Conservation (phyloP, 768 basidiomycete genomes). For the Mrakia gelida region DNA sequence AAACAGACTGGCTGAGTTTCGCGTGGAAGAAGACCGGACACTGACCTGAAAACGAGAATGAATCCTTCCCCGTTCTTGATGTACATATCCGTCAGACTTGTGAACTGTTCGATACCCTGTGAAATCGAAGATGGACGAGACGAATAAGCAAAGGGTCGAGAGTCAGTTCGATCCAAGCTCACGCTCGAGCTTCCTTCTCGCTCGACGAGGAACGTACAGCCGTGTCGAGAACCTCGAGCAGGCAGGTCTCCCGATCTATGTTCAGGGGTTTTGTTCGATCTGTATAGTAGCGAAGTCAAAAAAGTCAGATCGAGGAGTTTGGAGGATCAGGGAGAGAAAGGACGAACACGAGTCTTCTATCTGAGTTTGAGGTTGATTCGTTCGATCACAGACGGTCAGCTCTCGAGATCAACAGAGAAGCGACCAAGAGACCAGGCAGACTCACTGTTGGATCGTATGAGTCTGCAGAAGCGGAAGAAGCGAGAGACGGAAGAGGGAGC, state of each 20-base stretch:
- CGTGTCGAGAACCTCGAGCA: constrained; percentile 29
- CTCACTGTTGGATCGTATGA: constrained; percentile 29
- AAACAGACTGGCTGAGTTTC: not conserved
- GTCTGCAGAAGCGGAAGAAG: not conserved
- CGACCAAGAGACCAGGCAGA: too few relatives aligned
- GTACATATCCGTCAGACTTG: constrained; percentile 23
- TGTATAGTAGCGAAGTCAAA: not conserved
- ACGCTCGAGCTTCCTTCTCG: not conserved
- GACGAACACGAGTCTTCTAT: constrained; percentile 15
- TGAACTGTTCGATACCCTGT: constrained; percentile 23
- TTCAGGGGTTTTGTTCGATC: not conserved
- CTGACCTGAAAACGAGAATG: constrained; percentile 22
- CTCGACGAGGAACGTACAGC: constrained; percentile 3
- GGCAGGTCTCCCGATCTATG: constrained; percentile 17
- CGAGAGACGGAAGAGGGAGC: not conserved
- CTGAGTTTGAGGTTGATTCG: not conserved
- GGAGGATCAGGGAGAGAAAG: too few relatives aligned
- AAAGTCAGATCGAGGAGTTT: not conserved
- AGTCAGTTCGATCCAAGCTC: not conserved
- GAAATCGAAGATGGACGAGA: not conserved
- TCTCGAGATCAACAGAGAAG: not conserved
- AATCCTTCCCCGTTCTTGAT: constrained; percentile 23
- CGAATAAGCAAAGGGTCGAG: not conserved
- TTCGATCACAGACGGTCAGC: not conserved
- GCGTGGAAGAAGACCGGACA: not conserved